Percentiles rank a stretch among this genome's conserved stretches.
Evolutionary conservation across 2,329 filamentous ascomycete genomes (phyloP).

Genomic region (Hysterium pulicare): DNA sequence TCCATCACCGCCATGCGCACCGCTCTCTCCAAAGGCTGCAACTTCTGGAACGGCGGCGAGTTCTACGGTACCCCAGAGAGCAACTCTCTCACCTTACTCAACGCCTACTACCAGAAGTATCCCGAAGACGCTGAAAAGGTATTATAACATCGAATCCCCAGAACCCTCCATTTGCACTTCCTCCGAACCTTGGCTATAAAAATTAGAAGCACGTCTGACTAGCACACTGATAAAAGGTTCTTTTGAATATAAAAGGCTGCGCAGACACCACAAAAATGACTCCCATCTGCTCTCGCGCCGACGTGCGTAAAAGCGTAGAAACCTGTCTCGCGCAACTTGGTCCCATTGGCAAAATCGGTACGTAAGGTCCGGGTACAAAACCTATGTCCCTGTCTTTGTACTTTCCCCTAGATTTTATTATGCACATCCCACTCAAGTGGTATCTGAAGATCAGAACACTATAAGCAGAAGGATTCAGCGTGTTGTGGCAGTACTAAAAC

Average conservation of each 20-base stretch:
- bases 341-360: conserved; percentile 36
- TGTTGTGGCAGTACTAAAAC: too few relatives aligned
- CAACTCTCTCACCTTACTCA: conserved; percentile 43
- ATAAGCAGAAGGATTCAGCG: too few relatives aligned
- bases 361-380: too few relatives aligned
- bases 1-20: conserved; percentile 36
- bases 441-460: too few relatives aligned
- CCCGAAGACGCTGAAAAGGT: conserved; percentile 45
- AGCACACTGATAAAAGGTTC: too few relatives aligned
- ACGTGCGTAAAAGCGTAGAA: conserved; percentile 37
- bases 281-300: conserved; percentile 34
- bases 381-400: too few relatives aligned
- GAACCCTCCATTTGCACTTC: too few relatives aligned
- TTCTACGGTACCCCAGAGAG: conserved; percentile 40
- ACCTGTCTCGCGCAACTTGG: conserved; percentile 37
- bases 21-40: conserved; percentile 32
- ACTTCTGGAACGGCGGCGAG: conserved; percentile 46
- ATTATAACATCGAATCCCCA: too few relatives aligned
- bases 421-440: too few relatives aligned
- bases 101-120: conserved; percentile 46
- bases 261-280: conserved; percentile 19
- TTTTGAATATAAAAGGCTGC: conserved; percentile 45
- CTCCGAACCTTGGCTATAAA: too few relatives aligned
- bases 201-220: too few relatives aligned
- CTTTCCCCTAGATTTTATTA: too few relatives aligned